phyloP scores from a whole-genome alignment of 2,329 filamentous ascomycete genomes.

The Ophiostoma sp. region DNA sequence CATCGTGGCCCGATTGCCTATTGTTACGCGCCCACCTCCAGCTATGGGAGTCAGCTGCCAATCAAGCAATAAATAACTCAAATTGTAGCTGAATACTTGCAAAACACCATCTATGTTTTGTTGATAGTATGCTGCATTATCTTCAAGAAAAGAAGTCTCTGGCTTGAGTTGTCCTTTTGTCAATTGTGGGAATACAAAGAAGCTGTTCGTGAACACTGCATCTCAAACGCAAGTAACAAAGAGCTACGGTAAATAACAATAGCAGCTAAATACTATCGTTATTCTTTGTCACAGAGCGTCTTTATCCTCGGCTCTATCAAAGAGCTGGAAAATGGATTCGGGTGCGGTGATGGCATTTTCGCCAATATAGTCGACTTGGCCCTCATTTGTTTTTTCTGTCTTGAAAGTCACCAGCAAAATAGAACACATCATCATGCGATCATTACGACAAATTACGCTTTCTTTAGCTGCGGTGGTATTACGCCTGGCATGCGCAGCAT shows the following conservation, averaged over 20 bases:
- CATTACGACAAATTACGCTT: no score
- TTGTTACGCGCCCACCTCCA: conserved; percentile 17
- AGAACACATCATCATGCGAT: background rate
- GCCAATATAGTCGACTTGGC: background rate
- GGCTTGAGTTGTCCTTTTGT: no score
- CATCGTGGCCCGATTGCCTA: conserved; percentile 8
- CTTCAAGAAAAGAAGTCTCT: no score
- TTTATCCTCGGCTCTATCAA: background rate
- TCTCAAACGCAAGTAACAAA: background rate
- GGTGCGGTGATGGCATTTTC: background rate
- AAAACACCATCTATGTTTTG: no score
- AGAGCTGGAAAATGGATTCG: background rate
- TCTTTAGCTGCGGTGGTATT: background rate
- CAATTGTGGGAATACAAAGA: background rate
- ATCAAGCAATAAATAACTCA: background rate
- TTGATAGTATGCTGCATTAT: no score
- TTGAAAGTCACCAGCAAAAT: background rate
- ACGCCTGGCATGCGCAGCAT: background rate
- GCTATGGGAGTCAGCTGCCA: background rate
- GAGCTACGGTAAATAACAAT: background rate
- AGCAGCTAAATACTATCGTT: background rate
- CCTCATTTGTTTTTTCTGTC: background rate
- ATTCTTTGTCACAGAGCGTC: background rate
- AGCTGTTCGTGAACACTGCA: conserved; percentile 2
- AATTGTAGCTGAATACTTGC: background rate